A percentile compares a stretch with the other conserved stretches of the same genome.
These are phyloP conservation scores for Alternaria conjuncta DNA, from an alignment of 2,329 filamentous ascomycete species.

Conservation along the genomic window DNA sequence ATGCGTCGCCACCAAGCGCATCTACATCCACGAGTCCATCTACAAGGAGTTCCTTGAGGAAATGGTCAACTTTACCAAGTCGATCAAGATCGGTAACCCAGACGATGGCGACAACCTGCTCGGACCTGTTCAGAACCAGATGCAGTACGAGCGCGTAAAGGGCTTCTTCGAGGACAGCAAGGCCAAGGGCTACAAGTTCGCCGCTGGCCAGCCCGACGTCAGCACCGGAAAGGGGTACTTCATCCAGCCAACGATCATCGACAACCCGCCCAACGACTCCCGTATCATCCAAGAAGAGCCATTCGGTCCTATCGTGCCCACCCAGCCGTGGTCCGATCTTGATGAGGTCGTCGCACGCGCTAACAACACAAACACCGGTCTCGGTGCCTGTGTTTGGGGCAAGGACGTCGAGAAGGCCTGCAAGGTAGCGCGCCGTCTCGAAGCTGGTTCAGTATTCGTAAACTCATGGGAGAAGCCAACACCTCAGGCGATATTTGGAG, in stretches of 20 bases:
- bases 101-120: constrained; percentile 56
- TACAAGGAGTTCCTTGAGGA: constrained; percentile 48
- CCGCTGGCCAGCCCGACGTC: constrained; percentile 55
- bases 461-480: constrained; percentile 59
- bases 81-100: constrained; percentile 48
- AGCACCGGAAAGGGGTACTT: constrained; percentile 59
- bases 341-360: constrained; percentile 55
- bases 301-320: constrained; percentile 70
- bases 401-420: constrained; percentile 54
- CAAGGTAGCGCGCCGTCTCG: constrained; percentile 55
- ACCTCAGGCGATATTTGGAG: constrained; percentile 67
- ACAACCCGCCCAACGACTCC: constrained; percentile 64
- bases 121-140: constrained; percentile 68
- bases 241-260: constrained; percentile 66
- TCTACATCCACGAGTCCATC: constrained; percentile 49
- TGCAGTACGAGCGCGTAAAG: constrained; percentile 69
- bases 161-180: constrained; percentile 63
- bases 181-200: constrained; percentile 60
- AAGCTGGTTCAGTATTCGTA: constrained; percentile 64
- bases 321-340: constrained; percentile 69
- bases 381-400: constrained; percentile 61
- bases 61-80: constrained; percentile 56
- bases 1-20: constrained; percentile 44
- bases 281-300: constrained; percentile 66
- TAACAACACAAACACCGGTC: constrained; percentile 58